Percentiles rank a stretch among this genome's conserved stretches.
Evolutionary conservation across 495 filamentous ascomycete species (phyloP).

Genomic region (Xylaria sp.): DNA sequence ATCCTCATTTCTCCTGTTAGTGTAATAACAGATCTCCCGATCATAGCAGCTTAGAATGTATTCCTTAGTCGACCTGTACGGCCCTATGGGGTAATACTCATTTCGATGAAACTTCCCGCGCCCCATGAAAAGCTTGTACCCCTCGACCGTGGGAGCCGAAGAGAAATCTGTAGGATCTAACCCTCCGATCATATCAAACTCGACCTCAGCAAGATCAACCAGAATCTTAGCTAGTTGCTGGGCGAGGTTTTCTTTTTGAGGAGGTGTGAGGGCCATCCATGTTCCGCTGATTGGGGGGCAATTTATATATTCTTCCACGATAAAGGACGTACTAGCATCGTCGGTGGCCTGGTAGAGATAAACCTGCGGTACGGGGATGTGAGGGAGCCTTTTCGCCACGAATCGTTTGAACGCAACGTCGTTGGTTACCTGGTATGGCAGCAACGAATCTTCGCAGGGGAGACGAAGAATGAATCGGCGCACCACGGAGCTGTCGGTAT

Average conservation of each 20-base stretch:
- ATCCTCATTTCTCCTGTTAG: neutral
- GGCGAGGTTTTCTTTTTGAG: conserved; percentile 3
- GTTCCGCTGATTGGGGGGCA: neutral
- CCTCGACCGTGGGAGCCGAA: neutral
- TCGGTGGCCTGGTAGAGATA: conserved; percentile 4
- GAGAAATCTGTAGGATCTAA: neutral
- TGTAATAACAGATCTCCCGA: conserved; percentile 13
- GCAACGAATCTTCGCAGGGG: neutral
- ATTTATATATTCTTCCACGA: conserved; percentile 14
- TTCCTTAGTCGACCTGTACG: conserved; percentile 11
- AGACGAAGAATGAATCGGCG: conserved; percentile 6
- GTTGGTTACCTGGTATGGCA: conserved; percentile 8
- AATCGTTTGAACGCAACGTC: conserved; percentile 15
- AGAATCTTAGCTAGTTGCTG: neutral
- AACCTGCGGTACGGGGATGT: conserved; percentile 9
- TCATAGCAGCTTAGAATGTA: conserved; percentile 15
- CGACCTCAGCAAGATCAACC: neutral
- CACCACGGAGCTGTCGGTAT: neutral
- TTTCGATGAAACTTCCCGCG: conserved; percentile 12
- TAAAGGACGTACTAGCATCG: neutral
- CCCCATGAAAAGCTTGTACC: conserved; percentile 12
- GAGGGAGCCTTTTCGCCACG: neutral
- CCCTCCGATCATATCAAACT: conserved; percentile 12
- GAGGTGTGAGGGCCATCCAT: conserved; percentile 4
- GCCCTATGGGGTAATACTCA: conserved; percentile 2